Base-by-base conservation (phyloP, 805 yeast genomes). In the Myxozyma monticola region DNA sequence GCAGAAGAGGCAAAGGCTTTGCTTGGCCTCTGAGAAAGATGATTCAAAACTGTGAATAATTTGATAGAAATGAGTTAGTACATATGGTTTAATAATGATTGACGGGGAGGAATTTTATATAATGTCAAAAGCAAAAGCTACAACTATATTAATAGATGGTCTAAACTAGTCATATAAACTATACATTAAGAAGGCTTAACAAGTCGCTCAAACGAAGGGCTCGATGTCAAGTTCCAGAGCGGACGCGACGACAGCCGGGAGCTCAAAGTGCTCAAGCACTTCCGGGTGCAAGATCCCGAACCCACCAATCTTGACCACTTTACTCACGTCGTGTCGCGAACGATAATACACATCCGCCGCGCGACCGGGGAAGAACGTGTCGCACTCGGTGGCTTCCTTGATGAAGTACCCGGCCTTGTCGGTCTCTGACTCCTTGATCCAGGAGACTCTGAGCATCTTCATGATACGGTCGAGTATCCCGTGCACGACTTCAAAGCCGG, bases 211-310 rank as follows among this genome's bases (percentile, higher is more conserved):
- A 70, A 89, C 78, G 75, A 91, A 91, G 48, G 82, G 85, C 73
- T 89, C 93, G 46, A 93, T 82, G 65, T 91, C 85, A 56, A 93
- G 76, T 75, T 93, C 99, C 54, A 90, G 91, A 50, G 84, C 77
- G 28, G 96, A 85, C 1, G 48, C 59, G 50, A 90, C 95, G 62
- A 96, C 96, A 64, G 84, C 88, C 45, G 97, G 96, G 56, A 93
- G 80, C 60, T 89, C 97, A 65, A 90, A 93, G 65, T 78, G 74
- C 55, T 77, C 77, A 76, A 91, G 76, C 45, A 93, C 99, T 66
- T 84, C 88, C 30, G 99, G 99, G 69, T 93, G 99, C 62, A 93
- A 76, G 51, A 89, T 96, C 70, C 99, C 99, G 60, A 93, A 75
- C 40, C 81, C 73, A 59, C 99, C 99, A 63, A 90, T 59, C 9